Base-by-base conservation (phyloP, 768 basidiomycete genomes). In the Agrocybe praecox region DNA sequence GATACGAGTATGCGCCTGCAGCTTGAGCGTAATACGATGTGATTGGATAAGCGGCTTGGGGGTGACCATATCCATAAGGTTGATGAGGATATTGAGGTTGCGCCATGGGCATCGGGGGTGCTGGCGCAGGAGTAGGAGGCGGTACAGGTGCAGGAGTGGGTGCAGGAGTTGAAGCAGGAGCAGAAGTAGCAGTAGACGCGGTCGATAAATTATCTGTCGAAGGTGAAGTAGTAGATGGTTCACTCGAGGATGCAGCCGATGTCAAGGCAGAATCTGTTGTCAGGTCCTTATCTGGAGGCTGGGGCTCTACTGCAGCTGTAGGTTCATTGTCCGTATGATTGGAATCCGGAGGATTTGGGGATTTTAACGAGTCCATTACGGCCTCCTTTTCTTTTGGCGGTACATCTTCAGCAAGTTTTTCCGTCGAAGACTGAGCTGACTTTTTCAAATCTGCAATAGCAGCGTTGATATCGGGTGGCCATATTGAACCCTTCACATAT, bases 401-500 rank as follows among this genome's bases (percentile, higher is more conserved):
- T 49, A 14, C 36, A 40, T 63, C 60, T 62, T 68, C 66, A 24
- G 64, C 56, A 18, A 60, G 50, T 23, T 61, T 56, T 44, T 58
- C 63, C n/a, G 54, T 58, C 14, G 61, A 56, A 36, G 64, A 34
- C 12, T 68, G 57, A 26, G 65, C 42, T 47, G 64, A 52, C 63
- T 76, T 78, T 56, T 76, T 76, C 62, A 90, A 70, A 40, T 76
- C 75, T 36, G 80, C 78, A 58, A 90, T 88, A 46, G 85, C 86
- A 49, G 80, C 81, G 55, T 81, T 80, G 53, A 92, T 76, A 67
- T 92, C 87, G 32, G 75, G 70, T 11, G 90, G 90, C 90, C 90
- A 92, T 70, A 92, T 72, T n/a, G 84, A 74, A 54, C 76, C 77
- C 69, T 83, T 86, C 51, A 88, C 67, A 59, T 87, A 86, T 36